Percentiles rank a stretch among this genome's conserved stretches.
Conservation (phyloP, 345 rosid species). For the Microcos paniculata region DNA sequence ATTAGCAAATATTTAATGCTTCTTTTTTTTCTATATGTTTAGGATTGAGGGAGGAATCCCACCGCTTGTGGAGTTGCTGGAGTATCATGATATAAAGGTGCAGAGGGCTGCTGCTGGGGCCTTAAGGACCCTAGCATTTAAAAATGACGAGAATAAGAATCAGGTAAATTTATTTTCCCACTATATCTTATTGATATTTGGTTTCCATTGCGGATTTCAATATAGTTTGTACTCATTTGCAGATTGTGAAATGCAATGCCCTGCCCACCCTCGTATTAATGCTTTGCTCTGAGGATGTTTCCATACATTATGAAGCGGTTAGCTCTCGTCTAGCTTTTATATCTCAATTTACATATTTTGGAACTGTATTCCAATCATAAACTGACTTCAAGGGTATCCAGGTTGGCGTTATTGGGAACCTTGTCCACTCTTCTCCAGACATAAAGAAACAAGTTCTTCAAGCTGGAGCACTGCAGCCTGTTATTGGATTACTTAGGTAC, state of each 20-base stretch:
- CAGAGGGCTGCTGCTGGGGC: slow-evolving; percentile 89
- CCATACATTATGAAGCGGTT: slow-evolving; percentile 75
- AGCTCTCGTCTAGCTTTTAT: slow-evolving; percentile 16
- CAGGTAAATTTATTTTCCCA: slow-evolving; percentile 37
- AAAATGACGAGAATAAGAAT: slow-evolving; percentile 69
- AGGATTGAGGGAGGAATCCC: slow-evolving; percentile 76
- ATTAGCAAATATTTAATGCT: slow-evolving; percentile 4
- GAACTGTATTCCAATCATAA: slow-evolving; percentile 13
- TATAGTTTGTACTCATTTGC: slow-evolving; percentile 24
- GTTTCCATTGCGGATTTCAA: slow-evolving; percentile 5
- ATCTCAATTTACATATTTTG: neutral
- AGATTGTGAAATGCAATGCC: slow-evolving; percentile 72
- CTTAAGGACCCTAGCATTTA: slow-evolving; percentile 65
- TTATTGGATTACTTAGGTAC: slow-evolving; percentile 72
- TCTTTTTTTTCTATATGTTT: slow-evolving; percentile 8
- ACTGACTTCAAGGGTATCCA: slow-evolving; percentile 26
- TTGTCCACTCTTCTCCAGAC: slow-evolving; percentile 72
- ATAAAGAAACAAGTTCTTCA: slow-evolving; percentile 69
- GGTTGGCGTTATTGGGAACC: slow-evolving; percentile 79
- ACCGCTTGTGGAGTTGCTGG: slow-evolving; percentile 66
- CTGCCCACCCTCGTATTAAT: slow-evolving; percentile 62
- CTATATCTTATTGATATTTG: neutral
- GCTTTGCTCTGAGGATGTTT: slow-evolving; percentile 64
- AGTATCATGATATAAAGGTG: slow-evolving; percentile 53
- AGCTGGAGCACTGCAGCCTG: slow-evolving; percentile 82